A percentile compares a stretch with the other conserved stretches of the same genome.
Evolutionary conservation across 495 filamentous ascomycete genomes (phyloP).

Genomic region (Penicillium ucsense): DNA sequence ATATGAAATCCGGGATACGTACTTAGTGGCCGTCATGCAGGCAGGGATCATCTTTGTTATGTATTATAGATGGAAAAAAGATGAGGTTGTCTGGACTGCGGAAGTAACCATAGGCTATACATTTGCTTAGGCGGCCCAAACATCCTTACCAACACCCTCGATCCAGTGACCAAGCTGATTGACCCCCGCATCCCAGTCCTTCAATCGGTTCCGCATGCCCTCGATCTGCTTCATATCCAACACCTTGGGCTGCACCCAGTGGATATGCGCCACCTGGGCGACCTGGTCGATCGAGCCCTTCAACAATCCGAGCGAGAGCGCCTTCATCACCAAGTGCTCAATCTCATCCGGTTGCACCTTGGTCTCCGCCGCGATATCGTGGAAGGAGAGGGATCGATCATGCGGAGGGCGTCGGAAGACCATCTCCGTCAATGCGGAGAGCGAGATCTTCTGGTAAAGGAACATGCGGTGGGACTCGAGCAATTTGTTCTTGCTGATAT

Average conservation of each 20-base stretch:
- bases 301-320: constrained; percentile 81
- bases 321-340: constrained; percentile 98
- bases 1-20: background rate
- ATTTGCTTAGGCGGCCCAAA: constrained; percentile 65
- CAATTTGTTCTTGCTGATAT: constrained; percentile 68
- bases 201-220: constrained; percentile 76
- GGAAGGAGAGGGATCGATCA: constrained; percentile 86
- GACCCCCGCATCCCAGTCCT: constrained; percentile 92
- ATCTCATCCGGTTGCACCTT: constrained; percentile 86
- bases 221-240: constrained; percentile 93
- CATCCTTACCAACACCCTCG: constrained; percentile 77
- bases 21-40: background rate
- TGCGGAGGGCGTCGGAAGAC: constrained; percentile 94
- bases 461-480: constrained; percentile 69
- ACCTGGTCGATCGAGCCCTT: constrained; percentile 95
- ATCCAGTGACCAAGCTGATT: constrained; percentile 94
- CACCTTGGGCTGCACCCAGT: constrained; percentile 98
- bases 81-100: too few relatives aligned
- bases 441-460: constrained; percentile 94
- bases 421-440: constrained; percentile 88
- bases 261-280: constrained; percentile 83
- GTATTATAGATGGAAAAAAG: constrained; percentile 14
- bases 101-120: too few relatives aligned
- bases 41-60: constrained; percentile 15
- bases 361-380: constrained; percentile 79